These are phyloP conservation scores for Stagonosporopsis vannaccii DNA, from an alignment of 2,329 filamentous ascomycete genomes.

Conservation along the genomic window DNA sequence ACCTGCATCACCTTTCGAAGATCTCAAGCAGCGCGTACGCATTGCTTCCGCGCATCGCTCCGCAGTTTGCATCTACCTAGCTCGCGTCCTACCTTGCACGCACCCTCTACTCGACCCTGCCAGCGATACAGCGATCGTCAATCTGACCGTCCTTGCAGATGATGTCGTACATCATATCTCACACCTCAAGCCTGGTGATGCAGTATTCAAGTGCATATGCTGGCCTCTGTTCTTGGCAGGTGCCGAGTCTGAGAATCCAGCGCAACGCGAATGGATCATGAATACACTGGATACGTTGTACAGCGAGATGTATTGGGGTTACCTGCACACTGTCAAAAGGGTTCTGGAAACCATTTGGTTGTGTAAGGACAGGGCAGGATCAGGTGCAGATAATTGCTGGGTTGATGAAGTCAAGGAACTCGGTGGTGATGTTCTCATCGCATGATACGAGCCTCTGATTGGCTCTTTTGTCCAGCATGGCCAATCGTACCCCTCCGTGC, in stretches of 20 bases:
- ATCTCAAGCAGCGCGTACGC: slow-evolving; percentile 44
- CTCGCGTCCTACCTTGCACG: slow-evolving; percentile 40
- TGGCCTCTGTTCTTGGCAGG: slow-evolving; percentile 68
- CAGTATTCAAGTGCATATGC: slow-evolving; percentile 66
- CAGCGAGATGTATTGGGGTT: slow-evolving; percentile 49
- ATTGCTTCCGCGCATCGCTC: slow-evolving; percentile 50
- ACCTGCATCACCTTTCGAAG: slow-evolving; percentile 42
- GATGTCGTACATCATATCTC: slow-evolving; percentile 62
- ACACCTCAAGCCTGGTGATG: slow-evolving; percentile 57
- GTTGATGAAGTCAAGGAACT: slow-evolving; percentile 44
- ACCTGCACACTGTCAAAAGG: slow-evolving; percentile 45
- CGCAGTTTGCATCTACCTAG: slow-evolving; percentile 52
- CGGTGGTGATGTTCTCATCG: slow-evolving; percentile 44
- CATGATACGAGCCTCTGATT: slow-evolving; percentile 17
- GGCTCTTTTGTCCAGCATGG: neutral
- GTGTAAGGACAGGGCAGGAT: slow-evolving; percentile 34
- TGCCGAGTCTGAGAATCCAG: slow-evolving; percentile 59
- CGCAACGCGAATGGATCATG: slow-evolving; percentile 61
- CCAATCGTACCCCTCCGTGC: neutral
- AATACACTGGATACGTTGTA: slow-evolving; percentile 51
- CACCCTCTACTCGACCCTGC: slow-evolving; percentile 50
- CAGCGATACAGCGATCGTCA: slow-evolving; percentile 48
- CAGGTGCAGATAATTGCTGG: slow-evolving; percentile 41
- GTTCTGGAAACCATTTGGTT: slow-evolving; percentile 47
- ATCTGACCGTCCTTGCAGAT: slow-evolving; percentile 51